Evolutionary conservation across 176 grass and related monocot species (phyloP), one percentile per base, ranked within the genome.

Genomic region (Microstegium vimineum): DNA sequence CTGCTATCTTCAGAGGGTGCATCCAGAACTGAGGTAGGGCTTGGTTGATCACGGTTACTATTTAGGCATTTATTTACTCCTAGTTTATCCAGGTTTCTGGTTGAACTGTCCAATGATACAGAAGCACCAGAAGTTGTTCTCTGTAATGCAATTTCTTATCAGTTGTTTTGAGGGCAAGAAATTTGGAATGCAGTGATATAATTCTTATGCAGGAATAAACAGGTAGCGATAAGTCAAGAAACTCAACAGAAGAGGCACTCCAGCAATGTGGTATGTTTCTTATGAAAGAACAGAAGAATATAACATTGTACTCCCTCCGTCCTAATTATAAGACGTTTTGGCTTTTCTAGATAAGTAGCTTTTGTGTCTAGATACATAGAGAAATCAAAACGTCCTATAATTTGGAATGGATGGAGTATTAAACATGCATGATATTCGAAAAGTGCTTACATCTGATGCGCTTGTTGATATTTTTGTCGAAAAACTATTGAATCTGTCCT

Each of bases 21-120:
- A 86, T 99, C 91, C 40, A 99, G 83, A 88, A 99, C 87, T 51
- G 96, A 99, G 56, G 91, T 95, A 49, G 96, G 91, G 77, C 96
- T 99, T 7, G 96, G 96, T 54, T 95, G 94, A 76, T 97, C 86
- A 7, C 75, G 85, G 63, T 84, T 81, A 64, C 35, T 51, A 73
- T 83, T 86, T 68, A 62, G 69, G 67, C 59, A 31, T 83, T 81
- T 75, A 15, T 37, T 57, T 67, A 83, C 68, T 73, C 61, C 41
- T 62, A 73, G 23, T 71, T 80, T 95, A 31, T 93, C 80, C 12
- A 78, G 65, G 73, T 67, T 86, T 67, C 78, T 61, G 17, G 6
- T 80, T 78, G 69, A 75, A 77, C 72, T 36, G 5, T 56, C 42
- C 57, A 54, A 80, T 64, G 84, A 68, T 56, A 70, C 54, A 78